phyloP scores from a whole-genome alignment of 495 filamentous ascomycete genomes.

The Aspergillus panamensis region DNA sequence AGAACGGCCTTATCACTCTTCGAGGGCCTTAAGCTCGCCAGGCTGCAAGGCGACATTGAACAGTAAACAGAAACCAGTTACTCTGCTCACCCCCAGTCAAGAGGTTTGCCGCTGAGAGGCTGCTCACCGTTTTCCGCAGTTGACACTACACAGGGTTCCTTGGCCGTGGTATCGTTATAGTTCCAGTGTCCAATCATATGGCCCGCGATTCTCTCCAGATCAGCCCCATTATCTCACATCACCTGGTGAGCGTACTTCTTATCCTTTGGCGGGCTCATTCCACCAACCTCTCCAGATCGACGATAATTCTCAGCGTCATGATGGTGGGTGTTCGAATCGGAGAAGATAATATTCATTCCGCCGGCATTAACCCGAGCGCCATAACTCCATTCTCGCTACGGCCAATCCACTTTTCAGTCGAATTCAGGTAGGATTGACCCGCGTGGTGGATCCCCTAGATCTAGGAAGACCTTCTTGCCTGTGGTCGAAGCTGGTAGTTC shows the following conservation, averaged over 20 bases:
- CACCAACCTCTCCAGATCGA: slow-evolving; percentile 13
- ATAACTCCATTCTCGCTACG: slow-evolving; percentile 13
- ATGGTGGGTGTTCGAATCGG: slow-evolving; percentile 11
- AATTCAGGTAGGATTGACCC: slow-evolving; percentile 11
- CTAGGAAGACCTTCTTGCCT: slow-evolving; percentile 10
- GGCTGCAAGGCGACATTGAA: slow-evolving; percentile 10
- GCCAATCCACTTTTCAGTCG: slow-evolving; percentile 11
- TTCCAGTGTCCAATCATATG: slow-evolving; percentile 18
- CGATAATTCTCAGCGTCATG: slow-evolving; percentile 11
- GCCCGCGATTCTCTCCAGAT: slow-evolving; percentile 5
- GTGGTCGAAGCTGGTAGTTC: not conserved
- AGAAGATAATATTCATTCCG: slow-evolving; percentile 13
- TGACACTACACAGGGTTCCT: slow-evolving; percentile 7
- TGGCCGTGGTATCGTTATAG: slow-evolving; percentile 11
- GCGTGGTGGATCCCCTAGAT: slow-evolving; percentile 11
- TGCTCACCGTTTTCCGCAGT: slow-evolving; percentile 11
- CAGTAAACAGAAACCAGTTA: slow-evolving; percentile 10
- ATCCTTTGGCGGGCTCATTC: slow-evolving; percentile 10
- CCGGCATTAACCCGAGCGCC: slow-evolving; percentile 11
- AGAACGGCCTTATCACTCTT: slow-evolving; percentile 1
- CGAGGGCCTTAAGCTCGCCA: slow-evolving; percentile 5
- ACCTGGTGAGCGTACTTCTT: slow-evolving; percentile 15
- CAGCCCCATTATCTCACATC: slow-evolving; percentile 19
- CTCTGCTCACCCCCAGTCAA: slow-evolving; percentile 11
- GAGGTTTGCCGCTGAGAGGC: not conserved